Evolutionary conservation across 2,329 filamentous ascomycete genomes (phyloP).

Genomic region (Aspergillus ruber): DNA sequence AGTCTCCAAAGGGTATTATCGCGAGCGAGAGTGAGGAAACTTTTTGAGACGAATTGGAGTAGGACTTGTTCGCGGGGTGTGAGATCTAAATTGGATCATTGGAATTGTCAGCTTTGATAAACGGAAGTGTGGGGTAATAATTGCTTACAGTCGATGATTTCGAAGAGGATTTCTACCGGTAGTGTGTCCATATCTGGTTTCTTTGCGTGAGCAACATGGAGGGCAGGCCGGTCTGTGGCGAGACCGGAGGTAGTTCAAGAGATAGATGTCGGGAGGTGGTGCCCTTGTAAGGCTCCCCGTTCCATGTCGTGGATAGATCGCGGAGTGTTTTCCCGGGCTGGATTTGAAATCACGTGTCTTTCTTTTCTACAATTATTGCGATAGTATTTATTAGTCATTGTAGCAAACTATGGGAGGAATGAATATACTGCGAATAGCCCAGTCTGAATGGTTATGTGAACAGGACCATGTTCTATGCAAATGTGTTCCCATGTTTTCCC

Average conservation of each 20-base stretch:
- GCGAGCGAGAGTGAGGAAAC: constrained; percentile 60
- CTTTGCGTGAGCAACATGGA: constrained; percentile 16
- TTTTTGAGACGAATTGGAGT: constrained; percentile 63
- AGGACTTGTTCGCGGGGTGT: constrained; percentile 58
- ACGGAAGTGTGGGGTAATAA: constrained; percentile 14
- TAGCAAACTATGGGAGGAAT: neutral
- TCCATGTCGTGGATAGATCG: no score
- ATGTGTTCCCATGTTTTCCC: neutral
- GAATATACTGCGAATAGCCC: neutral
- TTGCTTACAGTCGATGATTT: constrained; percentile 56
- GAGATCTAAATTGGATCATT: constrained; percentile 45
- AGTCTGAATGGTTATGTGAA: neutral
- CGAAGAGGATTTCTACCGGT: constrained; percentile 58
- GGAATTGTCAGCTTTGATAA: constrained; percentile 13
- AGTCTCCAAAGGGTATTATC: constrained; percentile 72
- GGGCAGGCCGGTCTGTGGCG: constrained; percentile 8
- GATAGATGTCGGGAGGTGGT: no score
- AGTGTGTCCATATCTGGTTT: constrained; percentile 47
- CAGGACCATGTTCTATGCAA: neutral
- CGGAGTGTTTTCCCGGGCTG: no score
- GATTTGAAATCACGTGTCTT: no score
- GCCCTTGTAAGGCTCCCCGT: no score
- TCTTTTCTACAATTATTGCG: no score
- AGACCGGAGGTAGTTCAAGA: neutral
- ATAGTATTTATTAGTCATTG: no score